Conservation (phyloP, 31 red algal species). For the Odonthalia washingtoniensis region DNA sequence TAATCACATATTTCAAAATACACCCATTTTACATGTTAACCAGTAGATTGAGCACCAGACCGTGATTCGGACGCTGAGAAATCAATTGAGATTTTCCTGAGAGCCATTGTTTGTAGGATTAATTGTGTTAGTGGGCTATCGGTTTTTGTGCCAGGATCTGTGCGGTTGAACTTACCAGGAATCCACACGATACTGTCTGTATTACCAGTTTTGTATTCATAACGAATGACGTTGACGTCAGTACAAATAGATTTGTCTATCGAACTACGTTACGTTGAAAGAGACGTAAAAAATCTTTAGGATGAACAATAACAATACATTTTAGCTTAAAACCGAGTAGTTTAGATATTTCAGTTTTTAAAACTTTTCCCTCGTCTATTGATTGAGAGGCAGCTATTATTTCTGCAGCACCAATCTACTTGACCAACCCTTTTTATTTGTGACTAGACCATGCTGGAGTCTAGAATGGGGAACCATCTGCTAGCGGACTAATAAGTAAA, state of each 20-base stretch:
- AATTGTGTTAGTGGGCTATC: background rate
- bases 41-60: background rate
- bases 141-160: conserved; percentile 22
- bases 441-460: background rate
- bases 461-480: background rate
- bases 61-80: background rate
- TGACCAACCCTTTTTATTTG: conserved; percentile 19
- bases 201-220: conserved; percentile 26
- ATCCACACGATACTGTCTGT: conserved; percentile 24
- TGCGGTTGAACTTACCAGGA: conserved; percentile 16
- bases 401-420: conserved; percentile 22
- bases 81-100: background rate
- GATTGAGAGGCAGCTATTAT: conserved; percentile 4
- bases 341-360: background rate
- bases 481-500: background rate
- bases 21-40: background rate
- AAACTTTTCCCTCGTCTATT: conserved; percentile 44
- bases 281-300: background rate
- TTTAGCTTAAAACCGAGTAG: background rate
- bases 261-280: background rate
- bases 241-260: background rate
- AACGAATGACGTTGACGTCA: conserved; percentile 39
- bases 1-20: background rate
- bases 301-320: background rate
- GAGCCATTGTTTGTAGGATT: background rate